A percentile compares a stretch with the other conserved stretches of the same genome.
Evolutionary conservation across 2,329 filamentous ascomycete genomes (phyloP).

Genomic region (Xylariales sp.): DNA sequence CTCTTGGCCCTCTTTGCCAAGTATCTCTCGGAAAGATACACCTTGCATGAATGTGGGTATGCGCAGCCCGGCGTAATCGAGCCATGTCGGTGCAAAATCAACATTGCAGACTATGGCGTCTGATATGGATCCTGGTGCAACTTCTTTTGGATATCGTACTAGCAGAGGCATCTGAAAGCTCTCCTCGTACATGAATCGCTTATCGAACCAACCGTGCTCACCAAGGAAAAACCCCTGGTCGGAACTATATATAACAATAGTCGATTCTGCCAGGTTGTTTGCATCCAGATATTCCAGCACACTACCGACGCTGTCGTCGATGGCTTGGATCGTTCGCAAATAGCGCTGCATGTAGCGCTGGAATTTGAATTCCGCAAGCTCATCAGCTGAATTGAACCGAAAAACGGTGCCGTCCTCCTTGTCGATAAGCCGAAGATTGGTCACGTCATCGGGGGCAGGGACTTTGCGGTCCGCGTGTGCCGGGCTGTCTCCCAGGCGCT

Average conservation of each 20-base stretch:
- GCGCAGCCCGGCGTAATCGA: slow-evolving; percentile 37
- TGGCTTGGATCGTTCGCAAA: slow-evolving; percentile 44
- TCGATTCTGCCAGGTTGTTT: slow-evolving; percentile 37
- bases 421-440: slow-evolving; percentile 31
- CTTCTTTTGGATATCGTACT: slow-evolving; percentile 38
- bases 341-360: slow-evolving; percentile 54
- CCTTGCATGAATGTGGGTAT: slow-evolving; percentile 50
- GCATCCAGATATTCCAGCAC: slow-evolving; percentile 41
- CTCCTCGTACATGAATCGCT: slow-evolving; percentile 55
- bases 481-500: slow-evolving; percentile 22
- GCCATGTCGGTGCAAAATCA: slow-evolving; percentile 47
- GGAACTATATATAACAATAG: slow-evolving; percentile 48
- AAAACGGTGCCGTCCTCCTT: slow-evolving; percentile 41
- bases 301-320: slow-evolving; percentile 48
- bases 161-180: slow-evolving; percentile 53
- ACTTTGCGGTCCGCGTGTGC: slow-evolving; percentile 21
- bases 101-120: slow-evolving; percentile 49
- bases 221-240: slow-evolving; percentile 54
- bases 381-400: slow-evolving; percentile 33
- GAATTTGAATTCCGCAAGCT: slow-evolving; percentile 50
- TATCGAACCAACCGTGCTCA: slow-evolving; percentile 55
- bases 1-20: slow-evolving; percentile 26
- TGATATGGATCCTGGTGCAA: slow-evolving; percentile 32
- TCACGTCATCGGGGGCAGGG: slow-evolving; percentile 9
- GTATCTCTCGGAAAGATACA: slow-evolving; percentile 32